phyloP scores from a whole-genome alignment of 2,329 filamentous ascomycete genomes.

The Metarhizium guizhouense region DNA sequence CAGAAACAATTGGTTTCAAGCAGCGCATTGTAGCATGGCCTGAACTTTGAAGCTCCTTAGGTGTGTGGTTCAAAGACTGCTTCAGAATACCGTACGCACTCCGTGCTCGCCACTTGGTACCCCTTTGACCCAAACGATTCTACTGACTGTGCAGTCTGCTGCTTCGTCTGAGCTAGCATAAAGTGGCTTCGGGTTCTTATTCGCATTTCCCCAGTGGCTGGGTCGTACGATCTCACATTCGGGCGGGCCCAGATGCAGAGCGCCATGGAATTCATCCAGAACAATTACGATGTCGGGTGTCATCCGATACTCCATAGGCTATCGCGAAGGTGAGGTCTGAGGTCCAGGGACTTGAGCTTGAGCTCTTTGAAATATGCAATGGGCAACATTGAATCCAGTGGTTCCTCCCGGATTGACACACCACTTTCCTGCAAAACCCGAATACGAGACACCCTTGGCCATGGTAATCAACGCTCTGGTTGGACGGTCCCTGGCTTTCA shows the following conservation, averaged over 20 bases:
- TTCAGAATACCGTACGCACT: no score
- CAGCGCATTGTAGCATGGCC: constrained; percentile 2
- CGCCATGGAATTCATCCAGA: not conserved
- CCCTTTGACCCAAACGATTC: no score
- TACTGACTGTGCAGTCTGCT: no score
- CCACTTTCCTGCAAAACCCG: not conserved
- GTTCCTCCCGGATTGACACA: not conserved
- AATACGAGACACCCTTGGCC: constrained; percentile 4
- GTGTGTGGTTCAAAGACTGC: no score
- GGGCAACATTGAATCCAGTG: no score
- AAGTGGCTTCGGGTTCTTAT: constrained; percentile 1
- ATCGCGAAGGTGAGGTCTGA: no score
- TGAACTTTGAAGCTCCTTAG: no score
- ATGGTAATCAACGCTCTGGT: not conserved
- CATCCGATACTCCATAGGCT: not conserved
- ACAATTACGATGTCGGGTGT: not conserved
- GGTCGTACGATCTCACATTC: not conserved
- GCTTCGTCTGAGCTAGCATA: not conserved
- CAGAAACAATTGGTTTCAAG: constrained; percentile 2
- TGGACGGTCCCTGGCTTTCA: constrained; percentile 2
- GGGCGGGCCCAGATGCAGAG: not conserved
- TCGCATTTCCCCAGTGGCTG: not conserved
- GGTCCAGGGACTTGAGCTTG: no score
- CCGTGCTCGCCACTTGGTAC: no score
- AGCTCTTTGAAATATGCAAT: no score